A percentile compares a stretch with the other conserved stretches of the same genome.
These are phyloP conservation scores for Kuraishia capsulata DNA, from an alignment of 805 yeast species.

Conservation along the genomic window DNA sequence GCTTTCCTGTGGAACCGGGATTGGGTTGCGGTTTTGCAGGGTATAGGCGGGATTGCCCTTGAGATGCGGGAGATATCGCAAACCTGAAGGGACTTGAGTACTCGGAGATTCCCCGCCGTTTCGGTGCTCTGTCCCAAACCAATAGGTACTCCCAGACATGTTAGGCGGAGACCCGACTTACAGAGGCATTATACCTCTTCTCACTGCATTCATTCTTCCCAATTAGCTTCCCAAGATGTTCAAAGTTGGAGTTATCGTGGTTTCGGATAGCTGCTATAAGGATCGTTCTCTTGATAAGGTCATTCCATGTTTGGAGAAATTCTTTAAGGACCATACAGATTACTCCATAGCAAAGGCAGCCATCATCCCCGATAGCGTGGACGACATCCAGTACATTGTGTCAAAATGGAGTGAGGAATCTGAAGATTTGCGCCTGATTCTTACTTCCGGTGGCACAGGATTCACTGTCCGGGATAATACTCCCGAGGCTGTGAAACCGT, in stretches of 20 bases:
- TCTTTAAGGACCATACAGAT: slow-evolving; percentile 4
- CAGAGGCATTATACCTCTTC: no score
- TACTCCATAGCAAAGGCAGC: slow-evolving; percentile 7
- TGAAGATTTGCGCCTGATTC: slow-evolving; percentile 17
- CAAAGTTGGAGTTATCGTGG: slow-evolving; percentile 24
- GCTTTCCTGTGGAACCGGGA: no score
- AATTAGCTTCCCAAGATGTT: slow-evolving; percentile 4
- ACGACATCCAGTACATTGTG: slow-evolving; percentile 20
- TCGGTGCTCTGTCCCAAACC: no score
- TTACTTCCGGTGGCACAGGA: slow-evolving; percentile 51
- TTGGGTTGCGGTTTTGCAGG: no score
- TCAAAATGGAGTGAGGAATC: slow-evolving; percentile 15
- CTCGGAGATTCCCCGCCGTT: no score
- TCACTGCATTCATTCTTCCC: background rate
- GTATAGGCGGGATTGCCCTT: no score
- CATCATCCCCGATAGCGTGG: slow-evolving; percentile 27
- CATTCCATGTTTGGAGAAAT: slow-evolving; percentile 15
- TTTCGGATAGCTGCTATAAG: slow-evolving; percentile 29
- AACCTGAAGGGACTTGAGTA: no score
- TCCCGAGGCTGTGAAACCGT: slow-evolving; percentile 38
- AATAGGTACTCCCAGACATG: no score
- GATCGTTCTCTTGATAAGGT: slow-evolving; percentile 24
- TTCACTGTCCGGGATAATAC: slow-evolving; percentile 35
- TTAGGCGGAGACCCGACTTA: no score
- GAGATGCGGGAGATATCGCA: no score